Base-by-base conservation (phyloP, 1,139 yeast species). In the Blastobotrys capitulatus region DNA sequence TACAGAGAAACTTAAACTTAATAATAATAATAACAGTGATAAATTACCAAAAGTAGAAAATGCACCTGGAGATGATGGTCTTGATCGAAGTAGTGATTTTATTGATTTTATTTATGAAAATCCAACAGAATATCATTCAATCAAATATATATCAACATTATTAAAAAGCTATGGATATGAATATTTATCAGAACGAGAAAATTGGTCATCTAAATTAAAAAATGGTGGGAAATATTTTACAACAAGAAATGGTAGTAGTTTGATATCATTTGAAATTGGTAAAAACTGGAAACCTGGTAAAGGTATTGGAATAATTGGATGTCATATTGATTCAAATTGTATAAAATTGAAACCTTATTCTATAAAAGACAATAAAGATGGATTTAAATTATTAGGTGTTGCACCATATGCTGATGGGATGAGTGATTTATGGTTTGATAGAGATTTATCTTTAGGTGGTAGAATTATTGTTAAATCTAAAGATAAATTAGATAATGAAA, bases 91-190 rank as follows among this genome's bases (percentile, higher is more conserved):
- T 16, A 15, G 40, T 37, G 83, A 80, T 53, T 89, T 90, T 65
- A 75, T 90, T 53, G 79, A 82, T 54, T 92, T 86, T 64, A 85
- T 92, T 62, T 86, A 87, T 68, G 76, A 75, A 3, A 82, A 95
- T 2, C 97, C 97, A 36, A 87, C 97, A 0, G 96, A 95, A 0
- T 92, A 85, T 68, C 97, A 92, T 67, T 96, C 90, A 2, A 90
- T 88, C 10, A 76, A 79, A 49, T 75, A 76, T 35, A 80, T 85
- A 45, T 58, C 64, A 25, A 51, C 56, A 36, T 58, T 59, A 43
- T 61, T 71, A 36, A 67, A 64, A 47, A 58, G 52, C 12, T 59
- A 63, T 19, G 72, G 71, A 16, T 67, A 62, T 54, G 63, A 61
- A 20, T 90, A 85, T 64, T 68, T 92, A 44, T 73, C 78, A 25